A percentile compares a stretch with the other conserved stretches of the same genome.
Conservation (phyloP, 2,329 filamentous ascomycete species). For the Xylaria sp. region DNA sequence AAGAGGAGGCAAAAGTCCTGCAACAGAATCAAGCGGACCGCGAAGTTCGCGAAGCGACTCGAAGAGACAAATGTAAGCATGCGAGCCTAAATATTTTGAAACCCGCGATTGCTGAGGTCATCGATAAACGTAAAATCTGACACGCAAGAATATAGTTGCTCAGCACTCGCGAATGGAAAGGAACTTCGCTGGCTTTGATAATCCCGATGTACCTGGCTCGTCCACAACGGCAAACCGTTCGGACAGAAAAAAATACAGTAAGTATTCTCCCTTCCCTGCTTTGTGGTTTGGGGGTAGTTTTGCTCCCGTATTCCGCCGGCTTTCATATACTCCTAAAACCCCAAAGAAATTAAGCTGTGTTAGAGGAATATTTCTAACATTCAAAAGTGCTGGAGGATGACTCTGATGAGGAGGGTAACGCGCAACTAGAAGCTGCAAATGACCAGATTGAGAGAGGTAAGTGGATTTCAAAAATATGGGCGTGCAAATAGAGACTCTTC, state of each 20-base stretch:
- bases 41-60: conserved; percentile 67
- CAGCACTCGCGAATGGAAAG: conserved; percentile 61
- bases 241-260: conserved; percentile 70
- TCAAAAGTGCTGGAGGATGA: conserved; percentile 25
- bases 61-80: conserved; percentile 55
- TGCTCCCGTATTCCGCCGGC: not conserved
- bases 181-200: conserved; percentile 51
- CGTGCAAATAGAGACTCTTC: not conserved
- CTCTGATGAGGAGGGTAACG: conserved; percentile 43
- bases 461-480: not conserved
- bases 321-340: not conserved
- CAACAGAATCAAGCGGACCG: conserved; percentile 63
- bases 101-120: not conserved
- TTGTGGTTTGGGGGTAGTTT: not conserved
- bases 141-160: conserved; percentile 17
- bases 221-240: conserved; percentile 50
- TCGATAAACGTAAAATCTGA: not conserved
- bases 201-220: conserved; percentile 31
- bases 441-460: conserved; percentile 65
- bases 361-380: not conserved
- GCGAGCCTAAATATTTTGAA: not conserved
- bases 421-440: conserved; percentile 61
- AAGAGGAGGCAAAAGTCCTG: conserved; percentile 43
- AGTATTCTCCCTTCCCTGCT: not conserved
- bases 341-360: not conserved